Evolutionary conservation across 352 stramenopile species (phyloP).

Genomic region (Phytophthora ohioensis): DNA sequence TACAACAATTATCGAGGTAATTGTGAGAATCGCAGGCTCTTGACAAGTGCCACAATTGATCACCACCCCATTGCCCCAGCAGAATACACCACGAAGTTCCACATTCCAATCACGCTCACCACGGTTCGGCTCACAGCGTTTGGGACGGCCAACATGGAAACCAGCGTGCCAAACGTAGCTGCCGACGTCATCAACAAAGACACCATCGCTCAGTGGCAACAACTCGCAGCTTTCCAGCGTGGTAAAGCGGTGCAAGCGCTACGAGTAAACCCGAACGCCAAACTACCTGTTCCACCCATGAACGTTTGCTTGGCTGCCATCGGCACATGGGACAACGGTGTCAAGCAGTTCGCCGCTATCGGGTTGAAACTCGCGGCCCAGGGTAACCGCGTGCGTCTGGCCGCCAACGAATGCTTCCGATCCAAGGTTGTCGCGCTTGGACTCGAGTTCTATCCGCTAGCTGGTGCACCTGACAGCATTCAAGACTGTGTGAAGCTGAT

Average conservation of each 20-base stretch:
- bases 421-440: slow-evolving; percentile 47
- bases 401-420: slow-evolving; percentile 69
- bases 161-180: background rate
- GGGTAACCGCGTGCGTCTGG: slow-evolving; percentile 83
- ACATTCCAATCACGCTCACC: background rate
- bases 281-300: slow-evolving; percentile 33
- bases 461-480: slow-evolving; percentile 13
- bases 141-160: slow-evolving; percentile 10
- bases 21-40: no score
- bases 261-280: slow-evolving; percentile 11
- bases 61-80: no score
- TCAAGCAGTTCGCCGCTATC: slow-evolving; percentile 63
- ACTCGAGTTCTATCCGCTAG: slow-evolving; percentile 54
- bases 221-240: slow-evolving; percentile 14
- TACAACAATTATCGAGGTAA: no score
- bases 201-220: slow-evolving; percentile 15
- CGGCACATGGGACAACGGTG: slow-evolving; percentile 51
- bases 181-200: slow-evolving; percentile 7
- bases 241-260: slow-evolving; percentile 8
- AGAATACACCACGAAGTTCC: no score
- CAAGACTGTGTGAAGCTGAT: slow-evolving; percentile 26
- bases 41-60: no score
- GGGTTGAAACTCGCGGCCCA: slow-evolving; percentile 54
- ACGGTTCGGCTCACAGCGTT: slow-evolving; percentile 1
- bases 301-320: slow-evolving; percentile 44